phyloP scores from a whole-genome alignment of 768 basidiomycete genomes.

The Trametes villosa region DNA sequence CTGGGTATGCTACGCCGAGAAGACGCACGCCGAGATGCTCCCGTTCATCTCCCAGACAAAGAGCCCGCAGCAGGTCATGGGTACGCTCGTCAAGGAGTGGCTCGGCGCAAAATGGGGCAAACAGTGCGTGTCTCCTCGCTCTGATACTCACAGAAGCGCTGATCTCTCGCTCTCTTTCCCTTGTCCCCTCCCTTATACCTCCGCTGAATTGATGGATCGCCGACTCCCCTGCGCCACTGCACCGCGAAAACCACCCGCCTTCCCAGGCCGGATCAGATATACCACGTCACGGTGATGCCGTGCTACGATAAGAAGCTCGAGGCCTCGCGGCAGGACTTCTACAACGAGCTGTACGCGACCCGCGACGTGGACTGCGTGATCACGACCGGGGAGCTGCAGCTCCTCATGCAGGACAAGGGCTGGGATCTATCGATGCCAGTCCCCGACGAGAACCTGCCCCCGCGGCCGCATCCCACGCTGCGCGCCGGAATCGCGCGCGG shows the following conservation, averaged over 20 bases:
- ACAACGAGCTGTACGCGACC: slow-evolving; percentile 77
- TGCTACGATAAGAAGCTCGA: slow-evolving; percentile 99
- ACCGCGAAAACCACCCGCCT: not conserved
- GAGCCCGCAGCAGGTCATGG: slow-evolving; percentile 95
- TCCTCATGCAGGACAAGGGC: slow-evolving; percentile 79
- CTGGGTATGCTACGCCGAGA: slow-evolving; percentile 99
- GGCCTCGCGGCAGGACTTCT: slow-evolving; percentile 94
- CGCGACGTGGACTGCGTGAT: slow-evolving; percentile 97
- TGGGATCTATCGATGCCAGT: slow-evolving; percentile 74
- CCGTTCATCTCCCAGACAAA: slow-evolving; percentile 88
- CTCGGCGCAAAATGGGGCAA: slow-evolving; percentile 69
- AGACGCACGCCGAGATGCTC: slow-evolving; percentile 92
- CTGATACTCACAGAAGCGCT: not conserved
- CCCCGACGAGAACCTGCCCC: slow-evolving; percentile 47
- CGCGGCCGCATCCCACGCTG: slow-evolving; percentile 5
- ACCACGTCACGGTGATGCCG: slow-evolving; percentile 98
- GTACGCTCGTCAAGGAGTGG: slow-evolving; percentile 90
- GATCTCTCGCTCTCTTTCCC: not conserved
- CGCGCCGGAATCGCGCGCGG: not conserved
- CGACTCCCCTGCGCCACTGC: not conserved
- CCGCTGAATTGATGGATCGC: slow-evolving; percentile 8
- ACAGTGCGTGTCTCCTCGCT: slow-evolving; percentile 52
- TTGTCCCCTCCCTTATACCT: not conserved
- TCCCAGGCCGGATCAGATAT: slow-evolving; percentile 80
- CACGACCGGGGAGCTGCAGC: slow-evolving; percentile 92